phyloP scores from a whole-genome alignment of 352 stramenopile species.

The Thalassiosira pacifica region DNA sequence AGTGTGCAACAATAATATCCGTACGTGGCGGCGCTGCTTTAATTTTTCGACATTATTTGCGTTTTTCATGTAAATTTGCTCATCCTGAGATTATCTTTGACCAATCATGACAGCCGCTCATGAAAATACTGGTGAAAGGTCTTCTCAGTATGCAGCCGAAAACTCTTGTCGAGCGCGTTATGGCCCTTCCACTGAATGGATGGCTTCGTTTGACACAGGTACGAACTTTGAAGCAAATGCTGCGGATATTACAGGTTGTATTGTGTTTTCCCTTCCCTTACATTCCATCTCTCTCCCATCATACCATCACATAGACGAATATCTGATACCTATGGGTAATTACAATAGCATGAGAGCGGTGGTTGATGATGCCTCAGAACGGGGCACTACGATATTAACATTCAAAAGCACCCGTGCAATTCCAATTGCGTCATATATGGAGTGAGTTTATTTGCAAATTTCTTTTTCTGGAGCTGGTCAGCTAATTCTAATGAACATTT shows the following conservation, averaged over 20 bases:
- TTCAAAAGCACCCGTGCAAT: slow-evolving; percentile 69
- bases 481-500: not conserved
- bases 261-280: slow-evolving; percentile 3
- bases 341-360: slow-evolving; percentile 70
- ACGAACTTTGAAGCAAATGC: not conserved
- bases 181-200: slow-evolving; percentile 64
- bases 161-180: slow-evolving; percentile 59
- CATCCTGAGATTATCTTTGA: not conserved
- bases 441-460: slow-evolving; percentile 38
- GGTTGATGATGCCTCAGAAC: slow-evolving; percentile 57
- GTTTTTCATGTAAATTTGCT: not conserved
- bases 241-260: too few species aligned
- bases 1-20: slow-evolving; percentile 70
- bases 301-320: slow-evolving; percentile 54
- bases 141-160: slow-evolving; percentile 65
- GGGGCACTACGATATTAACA: slow-evolving; percentile 69
- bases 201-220: slow-evolving; percentile 62
- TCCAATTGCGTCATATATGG: slow-evolving; percentile 50
- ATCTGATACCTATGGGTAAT: slow-evolving; percentile 70
- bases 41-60: not conserved
- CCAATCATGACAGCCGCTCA: slow-evolving; percentile 47
- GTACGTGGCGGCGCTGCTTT: slow-evolving; percentile 38
- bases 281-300: slow-evolving; percentile 34
- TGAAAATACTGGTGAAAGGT: slow-evolving; percentile 67
- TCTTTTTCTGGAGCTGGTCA: too few species aligned